These are phyloP conservation scores for Pezicula carpinea DNA, from an alignment of 2,329 filamentous ascomycete genomes.

Conservation along the genomic window DNA sequence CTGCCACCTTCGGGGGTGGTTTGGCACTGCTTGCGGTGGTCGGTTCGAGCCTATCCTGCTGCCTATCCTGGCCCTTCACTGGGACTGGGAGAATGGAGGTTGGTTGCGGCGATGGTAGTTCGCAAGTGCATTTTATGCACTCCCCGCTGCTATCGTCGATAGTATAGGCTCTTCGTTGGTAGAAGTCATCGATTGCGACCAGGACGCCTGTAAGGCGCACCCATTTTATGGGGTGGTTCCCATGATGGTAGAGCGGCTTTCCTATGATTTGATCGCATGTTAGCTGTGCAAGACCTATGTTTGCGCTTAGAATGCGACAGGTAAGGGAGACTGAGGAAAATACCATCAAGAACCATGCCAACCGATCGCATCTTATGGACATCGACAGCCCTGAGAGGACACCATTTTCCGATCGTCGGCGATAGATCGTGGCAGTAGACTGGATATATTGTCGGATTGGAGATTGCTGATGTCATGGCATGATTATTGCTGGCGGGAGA, in stretches of 20 bases:
- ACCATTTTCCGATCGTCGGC: constrained; percentile 56
- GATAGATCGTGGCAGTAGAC: constrained; percentile 60
- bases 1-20: constrained; percentile 52
- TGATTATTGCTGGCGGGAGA: constrained; percentile 21
- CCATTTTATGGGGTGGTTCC: constrained; percentile 74
- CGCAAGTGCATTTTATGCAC: constrained; percentile 43
- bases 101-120: background rate
- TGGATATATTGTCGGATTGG: constrained; percentile 43
- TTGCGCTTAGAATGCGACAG: background rate
- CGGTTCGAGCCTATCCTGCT: background rate
- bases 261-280: constrained; percentile 32
- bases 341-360: constrained; percentile 49
- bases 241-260: constrained; percentile 59
- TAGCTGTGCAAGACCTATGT: too few relatives aligned
- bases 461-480: constrained; percentile 43
- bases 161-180: constrained; percentile 44
- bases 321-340: constrained; percentile 4
- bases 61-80: background rate
- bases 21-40: constrained; percentile 25
- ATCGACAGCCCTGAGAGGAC: constrained; percentile 47
- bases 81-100: too few relatives aligned
- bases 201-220: constrained; percentile 67
- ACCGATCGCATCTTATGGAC: constrained; percentile 43
- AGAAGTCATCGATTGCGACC: constrained; percentile 53
- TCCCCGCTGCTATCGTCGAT: constrained; percentile 62